These are phyloP conservation scores for Trametes punicea DNA, from an alignment of 768 basidiomycete genomes.

Conservation along the genomic window DNA sequence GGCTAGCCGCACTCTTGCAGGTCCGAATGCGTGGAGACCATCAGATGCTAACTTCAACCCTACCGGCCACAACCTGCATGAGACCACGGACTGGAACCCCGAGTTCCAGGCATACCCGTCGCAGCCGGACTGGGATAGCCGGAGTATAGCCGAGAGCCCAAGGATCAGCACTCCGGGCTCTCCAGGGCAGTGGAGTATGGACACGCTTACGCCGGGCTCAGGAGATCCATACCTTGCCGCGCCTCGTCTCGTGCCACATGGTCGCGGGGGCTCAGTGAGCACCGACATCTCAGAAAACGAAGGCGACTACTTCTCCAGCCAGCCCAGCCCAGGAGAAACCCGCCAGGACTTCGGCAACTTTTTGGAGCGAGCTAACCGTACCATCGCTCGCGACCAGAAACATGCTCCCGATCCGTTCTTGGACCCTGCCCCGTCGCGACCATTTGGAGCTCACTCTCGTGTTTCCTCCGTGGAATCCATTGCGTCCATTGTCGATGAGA, in stretches of 20 bases:
- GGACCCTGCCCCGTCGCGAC: constrained; percentile 63
- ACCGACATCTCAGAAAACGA: constrained; percentile 56
- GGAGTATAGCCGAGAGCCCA: constrained; percentile 45
- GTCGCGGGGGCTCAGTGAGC: constrained; percentile 33
- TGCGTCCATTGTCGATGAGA: constrained; percentile 87
- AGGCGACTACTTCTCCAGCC: constrained; percentile 52
- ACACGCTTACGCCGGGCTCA: constrained; percentile 47
- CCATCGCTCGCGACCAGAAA: constrained; percentile 76
- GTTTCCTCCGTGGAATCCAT: constrained; percentile 89
- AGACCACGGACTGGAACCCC: constrained; percentile 80
- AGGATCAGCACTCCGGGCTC: constrained; percentile 35
- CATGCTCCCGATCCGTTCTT: constrained; percentile 86
- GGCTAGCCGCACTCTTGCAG: constrained; percentile 66
- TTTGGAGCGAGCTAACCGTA: constrained; percentile 79
- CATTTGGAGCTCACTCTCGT: constrained; percentile 80
- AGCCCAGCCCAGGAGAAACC: constrained; percentile 29
- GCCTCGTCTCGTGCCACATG: constrained; percentile 31
- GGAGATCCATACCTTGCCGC: constrained; percentile 38
- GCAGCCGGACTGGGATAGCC: constrained; percentile 74
- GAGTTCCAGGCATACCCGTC: constrained; percentile 58
- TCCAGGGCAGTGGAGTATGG: constrained; percentile 64
- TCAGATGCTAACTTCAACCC: constrained; percentile 49
- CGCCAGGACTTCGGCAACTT: constrained; percentile 65
- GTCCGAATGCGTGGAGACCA: constrained; percentile 71
- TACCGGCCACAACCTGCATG: constrained; percentile 46